Base-by-base conservation (phyloP, 345 rosid species). In the Populus tremula region DNA sequence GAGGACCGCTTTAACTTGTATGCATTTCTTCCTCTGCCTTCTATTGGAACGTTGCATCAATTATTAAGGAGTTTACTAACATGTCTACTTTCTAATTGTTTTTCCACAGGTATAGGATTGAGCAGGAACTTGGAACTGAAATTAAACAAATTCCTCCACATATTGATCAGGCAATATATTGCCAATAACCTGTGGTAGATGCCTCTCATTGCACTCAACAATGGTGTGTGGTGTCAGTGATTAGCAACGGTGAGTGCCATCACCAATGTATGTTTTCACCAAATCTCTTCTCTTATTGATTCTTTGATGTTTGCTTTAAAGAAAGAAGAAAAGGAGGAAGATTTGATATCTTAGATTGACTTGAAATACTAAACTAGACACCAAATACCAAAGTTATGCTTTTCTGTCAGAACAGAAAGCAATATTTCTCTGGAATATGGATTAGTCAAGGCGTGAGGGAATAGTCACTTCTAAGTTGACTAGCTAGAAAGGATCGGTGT, bases 1-100 rank as follows among this genome's bases (percentile, higher is more conserved):
- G 99, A 96, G 86, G 99, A 96, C 83, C 98, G 99, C 76, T 96
- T 94, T 86, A 96, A 96, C 88, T 86, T 96, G 99, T 96, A 89
- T 73, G 87, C 39, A 9, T 29, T 67, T 20, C 41, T 67, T 78
- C 31, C 54, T 76, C 54, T 64, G 47, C 67, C 72, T 20, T 43
- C 1, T 16, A n/a, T 65, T 36, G 33, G 35, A 29, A 25, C 33
- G 41, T 67, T 73, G 43, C 67, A 35, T 41, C 31, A 76, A 62
- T 67, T 29, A 23, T 38, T 71, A 27, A 23, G 29, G 69, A 66
- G 61, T 67, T 27, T 33, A 23, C 59, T 75, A 50, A 41, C 39
- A 17, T 74, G 16, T 43, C 29, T 17, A 70, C 38, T 43, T 3
- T 21, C 23, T 35, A n/a, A 39, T 78, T n/a, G n/a, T 25, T 11